phyloP scores from a whole-genome alignment of 306 rosid species.

The Casuarina cunninghamiana region DNA sequence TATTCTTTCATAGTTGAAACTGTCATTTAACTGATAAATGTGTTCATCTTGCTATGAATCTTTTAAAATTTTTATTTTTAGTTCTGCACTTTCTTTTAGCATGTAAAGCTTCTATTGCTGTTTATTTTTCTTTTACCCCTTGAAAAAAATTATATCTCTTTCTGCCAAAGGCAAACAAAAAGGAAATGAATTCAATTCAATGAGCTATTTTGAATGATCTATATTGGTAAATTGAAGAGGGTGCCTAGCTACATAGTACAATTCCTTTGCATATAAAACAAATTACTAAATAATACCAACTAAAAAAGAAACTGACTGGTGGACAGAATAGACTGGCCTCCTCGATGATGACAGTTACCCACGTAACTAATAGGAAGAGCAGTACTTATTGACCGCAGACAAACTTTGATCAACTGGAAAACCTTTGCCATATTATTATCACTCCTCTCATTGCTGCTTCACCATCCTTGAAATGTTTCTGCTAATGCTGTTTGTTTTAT shows the following conservation, averaged over 20 bases:
- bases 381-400: too few species aligned
- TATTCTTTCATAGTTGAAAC: background rate
- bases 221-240: too few species aligned
- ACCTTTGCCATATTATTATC: background rate
- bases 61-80: background rate
- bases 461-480: slow-evolving; percentile 11
- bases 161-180: background rate
- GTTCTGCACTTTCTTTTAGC: background rate
- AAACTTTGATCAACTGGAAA: too few species aligned
- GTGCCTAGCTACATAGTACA: too few species aligned
- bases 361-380: too few species aligned
- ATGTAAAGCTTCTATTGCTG: background rate
- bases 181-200: too few species aligned
- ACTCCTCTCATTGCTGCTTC: slow-evolving; percentile 11
- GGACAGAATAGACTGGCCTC: too few species aligned
- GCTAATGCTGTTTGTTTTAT: slow-evolving; percentile 25
- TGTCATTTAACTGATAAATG: background rate
- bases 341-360: too few species aligned
- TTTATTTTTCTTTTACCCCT: background rate
- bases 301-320: too few species aligned
- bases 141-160: background rate
- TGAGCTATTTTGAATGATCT: too few species aligned
- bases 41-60: background rate
- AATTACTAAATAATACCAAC: too few species aligned
- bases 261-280: too few species aligned